phyloP scores from a whole-genome alignment of 1,139 yeast genomes.

The Blastobotrys indianensis region DNA sequence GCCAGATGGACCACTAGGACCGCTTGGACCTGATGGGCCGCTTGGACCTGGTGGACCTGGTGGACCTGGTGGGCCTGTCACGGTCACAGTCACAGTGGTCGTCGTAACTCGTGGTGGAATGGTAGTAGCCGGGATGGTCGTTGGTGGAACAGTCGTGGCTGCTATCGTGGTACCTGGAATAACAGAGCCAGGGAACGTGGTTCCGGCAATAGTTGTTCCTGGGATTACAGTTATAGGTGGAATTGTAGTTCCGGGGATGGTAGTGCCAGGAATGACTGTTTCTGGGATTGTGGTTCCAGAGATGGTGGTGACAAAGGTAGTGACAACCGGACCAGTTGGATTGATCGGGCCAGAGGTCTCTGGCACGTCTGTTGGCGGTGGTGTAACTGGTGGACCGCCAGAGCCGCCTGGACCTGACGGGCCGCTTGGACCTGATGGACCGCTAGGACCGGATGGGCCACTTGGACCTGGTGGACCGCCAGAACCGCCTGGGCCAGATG shows the following conservation, averaged over 20 bases:
- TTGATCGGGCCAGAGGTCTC: no score
- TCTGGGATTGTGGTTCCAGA: constrained; percentile 16
- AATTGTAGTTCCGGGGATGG: constrained; percentile 10
- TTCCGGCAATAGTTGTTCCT: constrained; percentile 9
- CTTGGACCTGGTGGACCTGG: background rate
- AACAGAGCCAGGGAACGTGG: constrained; percentile 11
- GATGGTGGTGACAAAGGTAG: constrained; percentile 12
- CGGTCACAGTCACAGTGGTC: background rate
- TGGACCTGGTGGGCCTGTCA: constrained; percentile 2
- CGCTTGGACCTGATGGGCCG: background rate
- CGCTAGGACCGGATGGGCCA: background rate
- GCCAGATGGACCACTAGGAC: background rate
- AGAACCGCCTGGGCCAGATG: background rate
- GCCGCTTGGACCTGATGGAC: background rate
- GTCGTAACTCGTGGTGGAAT: background rate
- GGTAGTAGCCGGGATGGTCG: constrained; percentile 4
- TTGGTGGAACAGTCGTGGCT: constrained; percentile 14
- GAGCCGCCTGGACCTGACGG: background rate
- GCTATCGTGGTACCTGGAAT: constrained; percentile 18
- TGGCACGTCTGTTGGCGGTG: no score
- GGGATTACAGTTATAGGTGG: constrained; percentile 16
- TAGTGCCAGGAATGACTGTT: constrained; percentile 17
- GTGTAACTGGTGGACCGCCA: background rate
- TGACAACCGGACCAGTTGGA: no score
- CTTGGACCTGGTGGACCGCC: constrained; percentile 1